Percentiles rank a stretch among this genome's conserved stretches.
phyloP scores from a whole-genome alignment of 1,284 basidiomycete species.

The Sphaerobolus stellatus region DNA sequence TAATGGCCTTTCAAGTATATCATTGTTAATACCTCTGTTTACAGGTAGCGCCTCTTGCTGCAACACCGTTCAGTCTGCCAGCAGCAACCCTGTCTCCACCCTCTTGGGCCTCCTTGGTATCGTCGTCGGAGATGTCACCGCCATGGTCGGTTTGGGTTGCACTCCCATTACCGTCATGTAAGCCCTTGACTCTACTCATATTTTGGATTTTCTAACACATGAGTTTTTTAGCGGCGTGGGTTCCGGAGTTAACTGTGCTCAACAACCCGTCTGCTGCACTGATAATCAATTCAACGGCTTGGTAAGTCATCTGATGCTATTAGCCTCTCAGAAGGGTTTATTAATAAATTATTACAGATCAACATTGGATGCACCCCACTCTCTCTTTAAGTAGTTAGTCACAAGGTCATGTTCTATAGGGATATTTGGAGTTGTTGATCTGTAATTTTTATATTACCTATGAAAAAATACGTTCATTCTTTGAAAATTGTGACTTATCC shows the following conservation, averaged over 20 bases:
- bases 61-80: not conserved
- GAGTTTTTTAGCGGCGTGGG: not conserved
- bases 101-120: not conserved
- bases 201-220: not conserved
- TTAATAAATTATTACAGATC: not conserved
- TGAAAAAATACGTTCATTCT: too few relatives aligned
- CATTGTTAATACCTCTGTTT: too few relatives aligned
- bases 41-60: not conserved
- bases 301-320: not conserved
- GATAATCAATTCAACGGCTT: not conserved
- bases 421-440: too few relatives aligned
- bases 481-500: too few relatives aligned
- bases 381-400: not conserved
- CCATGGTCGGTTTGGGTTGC: not conserved
- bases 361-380: not conserved
- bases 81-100: not conserved
- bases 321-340: not conserved
- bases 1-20: too few relatives aligned
- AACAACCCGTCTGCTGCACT: slow-evolving; percentile 1
- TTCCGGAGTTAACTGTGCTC: not conserved
- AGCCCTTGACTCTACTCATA: not conserved
- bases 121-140: not conserved
- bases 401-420: too few relatives aligned
- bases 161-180: not conserved
- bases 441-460: too few relatives aligned